phyloP scores from a whole-genome alignment of 1,284 basidiomycete genomes.

The Sporisorium graminicola region DNA sequence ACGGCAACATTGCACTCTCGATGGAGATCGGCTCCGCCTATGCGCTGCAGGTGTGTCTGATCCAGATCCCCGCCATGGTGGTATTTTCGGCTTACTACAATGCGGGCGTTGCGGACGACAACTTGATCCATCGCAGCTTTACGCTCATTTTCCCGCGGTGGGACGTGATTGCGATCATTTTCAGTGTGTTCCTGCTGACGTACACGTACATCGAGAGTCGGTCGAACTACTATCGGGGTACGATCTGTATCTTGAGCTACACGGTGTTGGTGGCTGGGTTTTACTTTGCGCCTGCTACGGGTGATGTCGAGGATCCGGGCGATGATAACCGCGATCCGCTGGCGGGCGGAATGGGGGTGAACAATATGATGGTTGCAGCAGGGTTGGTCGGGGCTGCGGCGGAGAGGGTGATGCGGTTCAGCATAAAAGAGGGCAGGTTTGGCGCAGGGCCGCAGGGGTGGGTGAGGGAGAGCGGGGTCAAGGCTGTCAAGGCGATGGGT shows the following conservation, averaged over 20 bases:
- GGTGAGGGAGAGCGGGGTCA: constrained; percentile 12
- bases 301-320: constrained; percentile 58
- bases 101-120: constrained; percentile 76
- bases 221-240: constrained; percentile 82
- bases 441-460: constrained; percentile 20
- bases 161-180: constrained; percentile 95
- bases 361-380: constrained; percentile 1
- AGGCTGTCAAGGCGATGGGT: constrained; percentile 2
- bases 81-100: constrained; percentile 95
- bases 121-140: constrained; percentile 56
- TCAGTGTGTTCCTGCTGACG: constrained; percentile 85
- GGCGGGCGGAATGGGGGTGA: constrained; percentile 2
- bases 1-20: constrained; percentile 91
- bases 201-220: constrained; percentile 99
- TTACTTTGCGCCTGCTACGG: constrained; percentile 65
- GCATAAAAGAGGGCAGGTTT: constrained; percentile 28
- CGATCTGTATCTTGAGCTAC: constrained; percentile 65
- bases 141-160: constrained; percentile 93
- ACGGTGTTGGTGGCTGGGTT: constrained; percentile 66
- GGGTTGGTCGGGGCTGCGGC: constrained; percentile 1
- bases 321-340: constrained; percentile 39
- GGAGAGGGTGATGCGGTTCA: constrained; percentile 24
- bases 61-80: constrained; percentile 99
- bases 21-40: constrained; percentile 99
- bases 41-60: constrained; percentile 94